Evolutionary conservation across 176 grass and related monocot species (phyloP), one percentile per base, ranked within the genome.

Genomic region (Sorghum bicolor): DNA sequence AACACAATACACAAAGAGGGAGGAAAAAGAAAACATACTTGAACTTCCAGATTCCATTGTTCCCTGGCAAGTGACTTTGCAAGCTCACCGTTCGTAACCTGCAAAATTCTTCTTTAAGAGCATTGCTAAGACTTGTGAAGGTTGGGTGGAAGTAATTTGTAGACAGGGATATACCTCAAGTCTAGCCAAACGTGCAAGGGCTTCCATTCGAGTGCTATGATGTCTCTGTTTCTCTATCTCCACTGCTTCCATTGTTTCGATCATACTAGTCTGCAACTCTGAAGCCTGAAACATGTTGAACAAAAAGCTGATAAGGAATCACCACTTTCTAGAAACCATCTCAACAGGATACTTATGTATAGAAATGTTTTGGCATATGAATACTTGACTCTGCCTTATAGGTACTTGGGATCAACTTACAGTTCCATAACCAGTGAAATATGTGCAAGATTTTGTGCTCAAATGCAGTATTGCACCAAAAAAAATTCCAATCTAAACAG

Each of bases 141-240:
- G n/a, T 60, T 60, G 55, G n/a, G n/a, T 25, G n/a, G 20, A n/a
- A 10, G 3, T 60, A 3, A 0, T 69, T 39, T 61, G 16, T 60
- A 79, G 52, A 45, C 45, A 78, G 43, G 36, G 14, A 63, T 75
- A 66, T 77, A 98, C 96, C 91, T 98, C 96, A 92, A 95, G 91
- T 75, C 80, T 81, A 80, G 93, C 96, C 61, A 98, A 88, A 13
- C 74, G 78, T 39, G 68, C 77, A 78, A 98, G 83, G 83, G 96
- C 93, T 83, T 98, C 93, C 91, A 98, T 98, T 91, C 93, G 93
- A 74, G 96, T 98, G 77, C 91, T 96, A 39, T 99, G 65, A 72
- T 99, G 96, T 40, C 80, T 84, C 70, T 87, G 84, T 79, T 96
- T 99, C 82, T 99, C 96, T 60, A 87, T 82, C 69, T 99, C 96